Conservation (phyloP, 352 stramenopile genomes). For the Pythium volutum region DNA sequence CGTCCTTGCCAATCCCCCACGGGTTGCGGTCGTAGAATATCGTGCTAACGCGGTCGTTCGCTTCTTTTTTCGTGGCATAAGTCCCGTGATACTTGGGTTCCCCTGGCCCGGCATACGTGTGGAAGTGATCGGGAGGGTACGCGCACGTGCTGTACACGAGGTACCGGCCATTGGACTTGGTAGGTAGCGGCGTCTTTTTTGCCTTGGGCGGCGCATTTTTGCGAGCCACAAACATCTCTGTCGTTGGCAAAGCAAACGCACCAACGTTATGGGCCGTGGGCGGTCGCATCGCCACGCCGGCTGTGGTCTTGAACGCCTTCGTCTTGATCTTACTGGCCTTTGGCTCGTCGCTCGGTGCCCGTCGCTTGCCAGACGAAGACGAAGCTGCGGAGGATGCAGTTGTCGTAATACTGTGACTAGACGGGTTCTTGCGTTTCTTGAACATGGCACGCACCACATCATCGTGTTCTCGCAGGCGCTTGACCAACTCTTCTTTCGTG, state of each 20-base stretch:
- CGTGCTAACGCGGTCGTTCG: conserved; percentile 7
- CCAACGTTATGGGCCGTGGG: neutral
- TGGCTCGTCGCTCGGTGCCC: neutral
- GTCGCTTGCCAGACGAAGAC: neutral
- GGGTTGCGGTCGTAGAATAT: conserved; percentile 21
- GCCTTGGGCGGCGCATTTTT: conserved; percentile 5
- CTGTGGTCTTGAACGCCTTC: neutral
- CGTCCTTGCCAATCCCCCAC: conserved; percentile 9
- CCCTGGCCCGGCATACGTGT: conserved; percentile 12
- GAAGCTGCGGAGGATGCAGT: neutral
- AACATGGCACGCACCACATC: conserved; percentile 18
- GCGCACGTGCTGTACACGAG: conserved; percentile 21
- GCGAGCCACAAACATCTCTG: neutral
- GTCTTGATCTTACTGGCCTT: conserved; percentile 13
- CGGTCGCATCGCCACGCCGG: neutral
- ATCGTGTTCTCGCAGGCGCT: conserved; percentile 16
- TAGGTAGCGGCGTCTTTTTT: neutral
- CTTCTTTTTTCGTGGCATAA: conserved; percentile 10
- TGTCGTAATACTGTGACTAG: neutral
- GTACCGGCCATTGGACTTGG: conserved; percentile 3
- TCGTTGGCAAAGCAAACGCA: neutral
- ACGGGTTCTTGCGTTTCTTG: conserved; percentile 19
- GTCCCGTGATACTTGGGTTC: conserved; percentile 5
- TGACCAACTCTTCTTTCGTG: conserved; percentile 19
- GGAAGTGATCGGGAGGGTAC: conserved; percentile 14